These are phyloP conservation scores for Ascobolus immersus DNA, from an alignment of 495 filamentous ascomycete species.

Conservation along the genomic window DNA sequence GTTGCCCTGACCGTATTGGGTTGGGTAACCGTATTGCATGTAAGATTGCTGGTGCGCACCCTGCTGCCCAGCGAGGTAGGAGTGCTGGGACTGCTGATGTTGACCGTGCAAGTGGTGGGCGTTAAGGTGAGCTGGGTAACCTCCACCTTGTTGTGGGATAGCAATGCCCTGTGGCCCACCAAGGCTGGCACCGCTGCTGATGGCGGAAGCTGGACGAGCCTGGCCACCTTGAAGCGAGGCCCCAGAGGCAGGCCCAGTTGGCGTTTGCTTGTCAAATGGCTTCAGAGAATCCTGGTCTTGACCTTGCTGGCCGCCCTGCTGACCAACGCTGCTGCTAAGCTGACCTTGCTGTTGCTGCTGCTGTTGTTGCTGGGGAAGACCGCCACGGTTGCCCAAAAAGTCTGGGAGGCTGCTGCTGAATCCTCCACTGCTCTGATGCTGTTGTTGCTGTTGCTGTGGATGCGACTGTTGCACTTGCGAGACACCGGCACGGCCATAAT, in stretches of 20 bases:
- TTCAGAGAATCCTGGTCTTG: conserved; percentile 15
- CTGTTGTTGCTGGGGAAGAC: conserved; percentile 15
- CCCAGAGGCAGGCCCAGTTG: conserved; percentile 15
- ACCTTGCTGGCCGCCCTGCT: conserved; percentile 10
- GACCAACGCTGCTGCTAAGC: conserved; percentile 10
- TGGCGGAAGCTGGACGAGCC: conserved; percentile 14
- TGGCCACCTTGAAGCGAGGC: conserved; percentile 15
- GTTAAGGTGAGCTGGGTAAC: conserved; percentile 10
- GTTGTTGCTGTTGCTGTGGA: conserved; percentile 11
- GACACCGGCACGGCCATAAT: conserved; percentile 13
- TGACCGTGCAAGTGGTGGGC: conserved; percentile 12
- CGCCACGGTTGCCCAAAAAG: conserved; percentile 11
- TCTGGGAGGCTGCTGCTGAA: conserved; percentile 13
- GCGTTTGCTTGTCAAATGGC: conserved; percentile 15
- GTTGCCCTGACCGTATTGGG: too few species aligned
- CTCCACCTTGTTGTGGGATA: conserved; percentile 12
- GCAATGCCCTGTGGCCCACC: conserved; percentile 13
- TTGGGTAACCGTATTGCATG: too few species aligned
- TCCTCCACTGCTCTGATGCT: conserved; percentile 8
- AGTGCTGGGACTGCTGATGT: conserved; percentile 11
- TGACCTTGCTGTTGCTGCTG: too few species aligned
- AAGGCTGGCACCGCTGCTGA: conserved; percentile 11
- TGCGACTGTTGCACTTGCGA: conserved; percentile 13
- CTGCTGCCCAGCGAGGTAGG: too few species aligned
- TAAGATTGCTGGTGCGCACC: too few species aligned